A percentile compares a stretch with the other conserved stretches of the same genome.
Conservation (phyloP, 495 filamentous ascomycete genomes). For the Hypoxylon cercidicola region DNA sequence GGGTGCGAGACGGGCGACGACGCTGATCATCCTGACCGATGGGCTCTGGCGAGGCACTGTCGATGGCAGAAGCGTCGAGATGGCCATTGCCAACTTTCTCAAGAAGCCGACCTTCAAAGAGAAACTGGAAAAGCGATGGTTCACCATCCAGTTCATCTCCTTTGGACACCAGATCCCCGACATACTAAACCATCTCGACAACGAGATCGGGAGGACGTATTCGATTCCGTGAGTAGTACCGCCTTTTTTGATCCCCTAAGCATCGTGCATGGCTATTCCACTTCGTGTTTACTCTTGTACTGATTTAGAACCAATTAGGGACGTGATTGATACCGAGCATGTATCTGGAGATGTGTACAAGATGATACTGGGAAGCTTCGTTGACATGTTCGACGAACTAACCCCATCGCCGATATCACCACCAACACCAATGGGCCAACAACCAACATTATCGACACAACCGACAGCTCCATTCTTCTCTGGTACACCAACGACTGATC, state of each 20-base stretch:
- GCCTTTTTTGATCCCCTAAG: neutral
- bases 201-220: conserved; percentile 16
- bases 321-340: conserved; percentile 20
- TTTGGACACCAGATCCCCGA: conserved; percentile 7
- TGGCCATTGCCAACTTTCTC: conserved; percentile 15
- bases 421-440: neutral
- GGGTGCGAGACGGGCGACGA: conserved; percentile 11
- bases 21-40: conserved; percentile 19
- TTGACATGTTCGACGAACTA: conserved; percentile 2
- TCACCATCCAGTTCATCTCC: conserved; percentile 23
- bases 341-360: conserved; percentile 15
- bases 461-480: neutral
- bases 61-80: conserved; percentile 4
- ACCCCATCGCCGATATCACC: conserved; percentile 5
- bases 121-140: conserved; percentile 22
- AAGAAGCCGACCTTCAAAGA: conserved; percentile 11
- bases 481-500: neutral
- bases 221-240: conserved; percentile 13
- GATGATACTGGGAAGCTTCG: conserved; percentile 27
- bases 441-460: neutral
- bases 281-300: neutral
- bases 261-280: neutral
- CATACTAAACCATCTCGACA: conserved; percentile 20
- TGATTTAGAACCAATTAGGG: conserved; percentile 4
- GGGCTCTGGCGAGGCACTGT: conserved; percentile 14